A percentile compares a stretch with the other conserved stretches of the same genome.
These are phyloP conservation scores for Lentinula guzmanii DNA, from an alignment of 768 basidiomycete genomes.

Conservation along the genomic window DNA sequence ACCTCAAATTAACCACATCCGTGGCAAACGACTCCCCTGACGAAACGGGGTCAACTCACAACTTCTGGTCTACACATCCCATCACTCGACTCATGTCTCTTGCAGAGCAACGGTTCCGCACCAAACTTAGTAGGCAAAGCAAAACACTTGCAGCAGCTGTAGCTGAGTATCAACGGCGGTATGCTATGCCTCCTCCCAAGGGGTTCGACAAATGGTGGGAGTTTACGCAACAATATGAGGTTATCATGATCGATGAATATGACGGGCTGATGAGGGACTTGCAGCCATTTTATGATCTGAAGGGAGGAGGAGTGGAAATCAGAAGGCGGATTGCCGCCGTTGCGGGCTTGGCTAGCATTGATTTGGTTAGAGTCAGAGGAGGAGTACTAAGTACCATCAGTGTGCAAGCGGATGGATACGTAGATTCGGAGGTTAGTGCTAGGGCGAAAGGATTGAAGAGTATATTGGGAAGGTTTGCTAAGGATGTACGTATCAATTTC, in stretches of 20 bases:
- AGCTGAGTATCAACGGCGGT: conserved; percentile 72
- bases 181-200: conserved; percentile 72
- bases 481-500: not conserved
- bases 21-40: not conserved
- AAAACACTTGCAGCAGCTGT: conserved; percentile 75
- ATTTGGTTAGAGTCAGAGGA: not conserved
- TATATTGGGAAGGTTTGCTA: conserved; percentile 53
- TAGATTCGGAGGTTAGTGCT: conserved; percentile 66
- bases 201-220: conserved; percentile 92
- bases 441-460: conserved; percentile 70
- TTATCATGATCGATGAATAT: conserved; percentile 87
- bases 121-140: conserved; percentile 69
- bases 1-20: too few relatives aligned
- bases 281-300: conserved; percentile 70
- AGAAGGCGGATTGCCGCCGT: not conserved
- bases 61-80: conserved; percentile 46
- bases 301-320: conserved; percentile 39
- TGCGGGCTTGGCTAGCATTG: not conserved
- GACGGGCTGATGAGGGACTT: conserved; percentile 76
- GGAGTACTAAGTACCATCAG: not conserved
- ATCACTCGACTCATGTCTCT: conserved; percentile 80
- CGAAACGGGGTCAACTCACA: not conserved
- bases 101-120: conserved; percentile 66
- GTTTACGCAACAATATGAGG: conserved; percentile 66
- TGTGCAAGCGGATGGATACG: conserved; percentile 30